These are phyloP conservation scores for Plenodomus lindquistii DNA, from an alignment of 2,329 filamentous ascomycete genomes.

Conservation along the genomic window DNA sequence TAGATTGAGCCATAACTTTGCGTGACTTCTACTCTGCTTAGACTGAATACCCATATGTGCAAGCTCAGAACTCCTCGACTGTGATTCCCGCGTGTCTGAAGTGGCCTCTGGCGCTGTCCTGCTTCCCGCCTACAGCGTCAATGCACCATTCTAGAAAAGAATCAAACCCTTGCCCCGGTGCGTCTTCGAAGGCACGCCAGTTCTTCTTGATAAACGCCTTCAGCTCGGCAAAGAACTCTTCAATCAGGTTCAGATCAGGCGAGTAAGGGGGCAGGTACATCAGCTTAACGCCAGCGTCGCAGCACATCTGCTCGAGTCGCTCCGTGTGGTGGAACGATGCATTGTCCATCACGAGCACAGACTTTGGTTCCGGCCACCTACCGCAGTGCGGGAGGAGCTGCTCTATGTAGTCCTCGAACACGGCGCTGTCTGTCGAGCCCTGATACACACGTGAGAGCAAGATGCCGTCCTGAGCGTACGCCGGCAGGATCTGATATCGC, in stretches of 20 bases:
- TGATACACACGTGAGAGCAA: constrained; percentile 14
- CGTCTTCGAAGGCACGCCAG: constrained; percentile 17
- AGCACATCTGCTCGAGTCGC: constrained; percentile 33
- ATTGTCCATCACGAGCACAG: constrained; percentile 45
- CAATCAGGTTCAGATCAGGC: constrained; percentile 43
- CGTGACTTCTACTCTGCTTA: background rate
- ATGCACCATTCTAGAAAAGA: constrained; percentile 34
- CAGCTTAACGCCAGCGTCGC: constrained; percentile 36
- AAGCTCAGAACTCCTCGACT: background rate
- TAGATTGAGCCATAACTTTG: background rate
- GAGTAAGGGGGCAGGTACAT: constrained; percentile 43
- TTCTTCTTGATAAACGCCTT: constrained; percentile 38
- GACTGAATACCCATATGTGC: background rate
- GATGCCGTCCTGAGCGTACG: constrained; percentile 18
- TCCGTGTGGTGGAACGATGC: constrained; percentile 14
- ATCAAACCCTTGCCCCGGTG: constrained; percentile 25
- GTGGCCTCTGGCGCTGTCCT: constrained; percentile 26
- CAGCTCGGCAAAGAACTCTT: constrained; percentile 44
- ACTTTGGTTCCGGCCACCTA: constrained; percentile 39
- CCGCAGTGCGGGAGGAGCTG: constrained; percentile 39
- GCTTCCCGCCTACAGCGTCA: constrained; percentile 24
- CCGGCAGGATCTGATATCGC: constrained; percentile 5
- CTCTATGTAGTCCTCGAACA: constrained; percentile 27
- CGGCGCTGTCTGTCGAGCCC: constrained; percentile 11
- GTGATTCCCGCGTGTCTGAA: constrained; percentile 30